These are phyloP conservation scores for Phytopythium delawarense DNA, from an alignment of 352 stramenopile species.

Conservation along the genomic window DNA sequence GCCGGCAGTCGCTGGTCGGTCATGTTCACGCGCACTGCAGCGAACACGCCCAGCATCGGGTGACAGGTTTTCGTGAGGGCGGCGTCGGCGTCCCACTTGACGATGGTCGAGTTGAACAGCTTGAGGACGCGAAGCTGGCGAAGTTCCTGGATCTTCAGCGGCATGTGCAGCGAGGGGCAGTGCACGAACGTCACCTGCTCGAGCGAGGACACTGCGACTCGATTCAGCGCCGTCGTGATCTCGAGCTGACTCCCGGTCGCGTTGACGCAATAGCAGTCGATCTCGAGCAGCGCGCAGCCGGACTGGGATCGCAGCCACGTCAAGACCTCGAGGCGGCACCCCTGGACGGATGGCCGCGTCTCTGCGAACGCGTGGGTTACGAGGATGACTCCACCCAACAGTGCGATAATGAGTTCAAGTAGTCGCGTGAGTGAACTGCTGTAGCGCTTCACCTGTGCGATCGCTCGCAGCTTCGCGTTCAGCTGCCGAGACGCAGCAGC, in stretches of 20 bases:
- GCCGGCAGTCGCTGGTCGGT: constrained; percentile 20
- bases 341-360: background rate
- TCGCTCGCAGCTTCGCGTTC: background rate
- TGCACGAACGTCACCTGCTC: constrained; percentile 29
- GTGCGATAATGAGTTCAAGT: background rate
- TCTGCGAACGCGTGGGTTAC: background rate
- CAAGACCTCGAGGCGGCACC: constrained; percentile 1
- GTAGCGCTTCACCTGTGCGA: background rate
- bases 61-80: constrained; percentile 20
- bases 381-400: background rate
- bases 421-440: background rate
- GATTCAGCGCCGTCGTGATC: constrained; percentile 10
- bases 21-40: constrained; percentile 28
- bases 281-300: constrained; percentile 14
- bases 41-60: constrained; percentile 21
- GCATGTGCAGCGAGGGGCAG: constrained; percentile 23
- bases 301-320: constrained; percentile 2
- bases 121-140: constrained; percentile 22
- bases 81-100: constrained; percentile 18
- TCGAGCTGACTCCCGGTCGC: constrained; percentile 15
- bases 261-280: constrained; percentile 22
- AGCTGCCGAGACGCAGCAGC: background rate
- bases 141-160: constrained; percentile 18
- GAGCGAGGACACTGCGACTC: constrained; percentile 19
- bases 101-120: constrained; percentile 35